A percentile compares a stretch with the other conserved stretches of the same genome.
These are phyloP conservation scores for Hanseniaspora opuntiae DNA, from an alignment of 805 yeast species.

Conservation along the genomic window DNA sequence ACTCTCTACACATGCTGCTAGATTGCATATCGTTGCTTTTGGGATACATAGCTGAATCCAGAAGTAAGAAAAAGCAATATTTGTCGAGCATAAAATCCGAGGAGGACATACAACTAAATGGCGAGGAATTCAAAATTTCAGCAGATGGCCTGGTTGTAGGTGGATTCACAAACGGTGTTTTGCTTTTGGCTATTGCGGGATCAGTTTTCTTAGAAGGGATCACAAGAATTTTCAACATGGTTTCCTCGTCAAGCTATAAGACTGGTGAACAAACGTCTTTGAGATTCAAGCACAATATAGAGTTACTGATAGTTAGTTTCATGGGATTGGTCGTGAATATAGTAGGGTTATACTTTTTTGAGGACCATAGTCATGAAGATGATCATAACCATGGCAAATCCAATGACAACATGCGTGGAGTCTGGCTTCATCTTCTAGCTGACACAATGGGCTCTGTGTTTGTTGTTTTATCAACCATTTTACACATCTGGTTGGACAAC, in stretches of 20 bases:
- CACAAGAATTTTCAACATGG: constrained; percentile 47
- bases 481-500: constrained; percentile 53
- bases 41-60: constrained; percentile 74
- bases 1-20: constrained; percentile 88
- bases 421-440: constrained; percentile 83
- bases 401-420: constrained; percentile 76
- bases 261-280: constrained; percentile 43
- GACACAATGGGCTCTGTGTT: constrained; percentile 96
- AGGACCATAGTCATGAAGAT: constrained; percentile 56
- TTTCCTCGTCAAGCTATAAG: background rate
- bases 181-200: constrained; percentile 74
- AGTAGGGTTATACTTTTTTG: constrained; percentile 88
- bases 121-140: constrained; percentile 64
- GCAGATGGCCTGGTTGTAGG: constrained; percentile 56
- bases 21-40: constrained; percentile 84
- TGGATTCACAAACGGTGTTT: constrained; percentile 87
- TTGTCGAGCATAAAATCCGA: background rate
- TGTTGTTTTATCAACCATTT: constrained; percentile 76
- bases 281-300: constrained; percentile 62
- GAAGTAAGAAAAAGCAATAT: constrained; percentile 31
- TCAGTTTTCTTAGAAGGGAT: constrained; percentile 79
- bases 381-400: constrained; percentile 16
- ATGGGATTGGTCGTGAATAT: constrained; percentile 78
- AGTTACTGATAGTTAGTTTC: constrained; percentile 68
- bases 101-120: constrained; percentile 41